These are phyloP conservation scores for Sarocladium brachiariae DNA, from an alignment of 2,329 filamentous ascomycete species.

Conservation along the genomic window DNA sequence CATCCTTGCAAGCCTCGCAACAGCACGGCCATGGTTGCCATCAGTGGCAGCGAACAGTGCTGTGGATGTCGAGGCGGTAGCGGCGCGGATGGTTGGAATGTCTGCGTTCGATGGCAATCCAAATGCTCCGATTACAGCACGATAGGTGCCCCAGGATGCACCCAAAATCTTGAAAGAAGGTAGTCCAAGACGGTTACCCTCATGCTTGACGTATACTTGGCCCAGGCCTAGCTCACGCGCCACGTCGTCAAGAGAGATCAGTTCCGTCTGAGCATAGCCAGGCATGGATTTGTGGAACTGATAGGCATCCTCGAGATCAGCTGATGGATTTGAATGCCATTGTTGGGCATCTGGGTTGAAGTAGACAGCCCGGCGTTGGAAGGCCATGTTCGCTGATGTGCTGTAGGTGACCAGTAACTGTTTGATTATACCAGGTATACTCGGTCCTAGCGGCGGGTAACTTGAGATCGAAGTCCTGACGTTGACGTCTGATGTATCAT, in stretches of 20 bases:
- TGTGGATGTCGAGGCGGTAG: not conserved
- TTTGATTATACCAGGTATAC: no score
- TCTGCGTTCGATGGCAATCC: slow-evolving; percentile 33
- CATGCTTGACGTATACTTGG: slow-evolving; percentile 59
- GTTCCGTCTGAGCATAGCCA: slow-evolving; percentile 46
- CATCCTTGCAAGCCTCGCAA: slow-evolving; percentile 59
- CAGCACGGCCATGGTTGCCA: slow-evolving; percentile 70
- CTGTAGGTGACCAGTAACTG: not conserved
- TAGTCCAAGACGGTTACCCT: slow-evolving; percentile 57
- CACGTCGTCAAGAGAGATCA: slow-evolving; percentile 41
- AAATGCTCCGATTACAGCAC: slow-evolving; percentile 42
- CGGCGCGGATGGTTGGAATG: slow-evolving; percentile 34
- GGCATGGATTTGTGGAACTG: slow-evolving; percentile 54
- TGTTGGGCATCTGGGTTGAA: slow-evolving; percentile 2
- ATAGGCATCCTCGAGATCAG: slow-evolving; percentile 14
- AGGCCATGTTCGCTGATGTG: not conserved
- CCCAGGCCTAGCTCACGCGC: slow-evolving; percentile 49
- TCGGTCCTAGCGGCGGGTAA: no score
- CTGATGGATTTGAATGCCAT: slow-evolving; percentile 1
- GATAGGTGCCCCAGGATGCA: slow-evolving; percentile 65
- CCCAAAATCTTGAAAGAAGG: slow-evolving; percentile 76
- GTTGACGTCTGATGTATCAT: no score
- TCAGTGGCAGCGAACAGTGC: slow-evolving; percentile 60
- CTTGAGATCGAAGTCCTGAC: no score
- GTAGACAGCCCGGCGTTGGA: not conserved